A percentile compares a stretch with the other conserved stretches of the same genome.
Conservation (phyloP, 2,329 filamentous ascomycete species). For the Phoma sp. region DNA sequence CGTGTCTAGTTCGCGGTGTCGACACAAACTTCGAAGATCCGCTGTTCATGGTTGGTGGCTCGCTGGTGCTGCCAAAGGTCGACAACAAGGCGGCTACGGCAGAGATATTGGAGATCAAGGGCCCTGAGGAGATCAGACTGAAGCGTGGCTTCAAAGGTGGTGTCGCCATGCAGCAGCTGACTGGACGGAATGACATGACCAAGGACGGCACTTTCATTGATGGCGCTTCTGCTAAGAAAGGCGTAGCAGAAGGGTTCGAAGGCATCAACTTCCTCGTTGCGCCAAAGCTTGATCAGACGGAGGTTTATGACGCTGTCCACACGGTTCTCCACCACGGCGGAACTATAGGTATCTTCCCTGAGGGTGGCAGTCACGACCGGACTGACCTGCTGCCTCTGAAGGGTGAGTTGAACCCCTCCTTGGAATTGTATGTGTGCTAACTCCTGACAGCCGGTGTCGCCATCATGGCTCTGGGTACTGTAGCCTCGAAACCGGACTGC, state of each 20-base stretch:
- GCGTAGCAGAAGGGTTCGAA: conserved; percentile 64
- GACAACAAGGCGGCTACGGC: conserved; percentile 82
- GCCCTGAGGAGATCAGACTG: conserved; percentile 79
- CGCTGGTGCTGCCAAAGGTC: conserved; percentile 84
- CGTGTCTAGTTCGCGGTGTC: conserved; percentile 78
- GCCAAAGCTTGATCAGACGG: conserved; percentile 90
- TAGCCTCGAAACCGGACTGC: conserved; percentile 84
- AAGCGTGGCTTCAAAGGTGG: conserved; percentile 87
- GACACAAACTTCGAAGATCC: conserved; percentile 80
- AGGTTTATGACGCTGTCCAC: conserved; percentile 94
- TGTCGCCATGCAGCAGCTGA: conserved; percentile 79
- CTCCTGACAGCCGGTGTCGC: conserved; percentile 77
- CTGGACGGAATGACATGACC: conserved; percentile 75
- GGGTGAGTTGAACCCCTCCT: conserved; percentile 21
- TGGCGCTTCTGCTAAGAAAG: conserved; percentile 59
- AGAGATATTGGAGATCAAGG: conserved; percentile 81
- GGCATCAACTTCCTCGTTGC: conserved; percentile 87
- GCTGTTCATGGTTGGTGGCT: conserved; percentile 64
- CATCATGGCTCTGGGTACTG: conserved; percentile 93
- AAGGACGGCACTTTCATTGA: conserved; percentile 69
- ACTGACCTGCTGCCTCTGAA: conserved; percentile 91
- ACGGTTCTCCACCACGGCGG: conserved; percentile 79
- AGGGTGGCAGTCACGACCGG: conserved; percentile 94
- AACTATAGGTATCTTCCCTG: conserved; percentile 95
- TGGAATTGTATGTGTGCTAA: conserved; percentile 22